phyloP scores from a whole-genome alignment of 2,329 filamentous ascomycete genomes.

The Nectriaceae sp. region DNA sequence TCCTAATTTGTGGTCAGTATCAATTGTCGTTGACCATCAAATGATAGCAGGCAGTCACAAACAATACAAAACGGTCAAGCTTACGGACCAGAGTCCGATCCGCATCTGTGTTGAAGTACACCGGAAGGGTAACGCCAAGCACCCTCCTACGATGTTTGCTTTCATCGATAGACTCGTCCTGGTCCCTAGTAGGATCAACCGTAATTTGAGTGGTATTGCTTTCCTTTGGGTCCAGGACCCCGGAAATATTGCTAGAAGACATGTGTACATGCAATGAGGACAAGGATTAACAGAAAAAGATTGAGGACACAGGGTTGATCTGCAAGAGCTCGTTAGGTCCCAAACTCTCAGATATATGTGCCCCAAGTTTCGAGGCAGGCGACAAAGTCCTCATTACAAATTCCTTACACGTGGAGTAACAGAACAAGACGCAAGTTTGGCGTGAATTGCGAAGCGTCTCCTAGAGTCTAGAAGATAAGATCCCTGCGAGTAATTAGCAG shows the following conservation, averaged over 20 bases:
- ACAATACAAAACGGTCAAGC: conserved; percentile 13
- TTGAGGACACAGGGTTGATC: too few relatives aligned
- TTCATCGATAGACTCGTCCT: background rate
- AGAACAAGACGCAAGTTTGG: conserved; percentile 7
- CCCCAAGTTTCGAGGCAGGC: too few relatives aligned
- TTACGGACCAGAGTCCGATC: conserved; percentile 10
- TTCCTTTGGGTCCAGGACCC: background rate
- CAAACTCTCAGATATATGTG: background rate
- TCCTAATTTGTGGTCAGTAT: conserved; percentile 1
- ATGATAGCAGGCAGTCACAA: background rate
- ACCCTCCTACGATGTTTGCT: conserved; percentile 4
- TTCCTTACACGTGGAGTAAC: background rate
- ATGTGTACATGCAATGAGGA: too few relatives aligned
- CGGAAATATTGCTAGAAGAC: background rate
- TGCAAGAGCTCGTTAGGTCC: too few relatives aligned
- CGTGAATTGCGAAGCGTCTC: conserved; percentile 8
- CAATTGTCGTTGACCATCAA: background rate
- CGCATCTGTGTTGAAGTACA: conserved; percentile 12
- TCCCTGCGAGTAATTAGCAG: background rate
- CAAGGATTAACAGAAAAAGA: too few relatives aligned
- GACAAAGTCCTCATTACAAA: background rate
- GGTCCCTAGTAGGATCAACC: background rate
- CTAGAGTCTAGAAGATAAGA: background rate
- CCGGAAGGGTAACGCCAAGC: conserved; percentile 5
- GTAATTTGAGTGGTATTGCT: background rate